A percentile compares a stretch with the other conserved stretches of the same genome.
Conservation (phyloP, 805 yeast genomes). For the Starmerella scarabaei region DNA sequence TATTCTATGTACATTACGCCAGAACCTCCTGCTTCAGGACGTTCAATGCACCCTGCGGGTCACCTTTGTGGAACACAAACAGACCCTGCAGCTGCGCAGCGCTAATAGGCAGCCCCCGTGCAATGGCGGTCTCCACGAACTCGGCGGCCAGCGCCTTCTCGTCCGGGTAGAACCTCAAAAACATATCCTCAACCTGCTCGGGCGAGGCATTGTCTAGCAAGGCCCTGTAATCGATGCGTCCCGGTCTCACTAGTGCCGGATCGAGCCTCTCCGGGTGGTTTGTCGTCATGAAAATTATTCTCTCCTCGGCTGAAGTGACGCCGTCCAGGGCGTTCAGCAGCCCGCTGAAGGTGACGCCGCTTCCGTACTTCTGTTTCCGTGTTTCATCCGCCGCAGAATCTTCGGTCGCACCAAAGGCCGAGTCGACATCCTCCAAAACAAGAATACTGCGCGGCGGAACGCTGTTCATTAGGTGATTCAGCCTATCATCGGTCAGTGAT, state of each 20-base stretch:
- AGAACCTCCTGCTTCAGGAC: constrained; percentile 33
- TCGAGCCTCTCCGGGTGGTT: constrained; percentile 91
- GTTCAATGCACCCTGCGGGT: constrained; percentile 59
- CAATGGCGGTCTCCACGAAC: constrained; percentile 35
- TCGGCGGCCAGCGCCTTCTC: constrained; percentile 41
- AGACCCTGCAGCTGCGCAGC: constrained; percentile 94
- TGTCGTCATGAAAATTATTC: constrained; percentile 94
- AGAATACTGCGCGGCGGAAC: constrained; percentile 81
- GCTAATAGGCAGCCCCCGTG: constrained; percentile 48
- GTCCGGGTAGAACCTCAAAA: constrained; percentile 66
- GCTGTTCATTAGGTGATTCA: constrained; percentile 92
- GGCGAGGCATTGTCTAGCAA: constrained; percentile 77
- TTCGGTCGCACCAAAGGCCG: constrained; percentile 54
- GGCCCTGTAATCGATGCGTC: constrained; percentile 78
- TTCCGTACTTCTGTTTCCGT: constrained; percentile 64
- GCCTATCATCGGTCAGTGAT: constrained; percentile 83
- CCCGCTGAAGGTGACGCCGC: constrained; percentile 94
- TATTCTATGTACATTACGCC: no score
- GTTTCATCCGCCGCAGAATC: constrained; percentile 29
- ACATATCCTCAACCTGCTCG: constrained; percentile 71
- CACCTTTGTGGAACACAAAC: constrained; percentile 80
- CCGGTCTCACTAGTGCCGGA: constrained; percentile 88
- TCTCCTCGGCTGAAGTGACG: constrained; percentile 93
- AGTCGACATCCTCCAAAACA: constrained; percentile 85
- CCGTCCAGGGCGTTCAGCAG: constrained; percentile 90